phyloP scores from a whole-genome alignment of 441 rosid genomes.

The Theobroma grandiflorum region DNA sequence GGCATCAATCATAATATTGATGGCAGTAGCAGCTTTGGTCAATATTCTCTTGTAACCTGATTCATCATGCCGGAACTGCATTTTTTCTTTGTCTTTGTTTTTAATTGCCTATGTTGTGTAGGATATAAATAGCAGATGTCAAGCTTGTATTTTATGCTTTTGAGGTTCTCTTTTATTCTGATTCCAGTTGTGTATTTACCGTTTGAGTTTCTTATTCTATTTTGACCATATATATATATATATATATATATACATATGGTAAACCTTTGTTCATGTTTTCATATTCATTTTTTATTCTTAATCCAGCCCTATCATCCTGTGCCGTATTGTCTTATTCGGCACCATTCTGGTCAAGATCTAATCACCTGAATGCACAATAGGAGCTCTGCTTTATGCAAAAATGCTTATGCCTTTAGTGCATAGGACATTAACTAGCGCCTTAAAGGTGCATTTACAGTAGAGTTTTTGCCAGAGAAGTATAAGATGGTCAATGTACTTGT shows the following conservation, averaged over 20 bases:
- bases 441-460: slow-evolving; percentile 26
- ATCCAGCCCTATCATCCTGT: slow-evolving; percentile 18
- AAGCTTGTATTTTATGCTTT: slow-evolving; percentile 16
- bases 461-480: slow-evolving; percentile 18
- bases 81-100: slow-evolving; percentile 11
- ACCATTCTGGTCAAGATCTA: background rate
- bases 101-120: background rate
- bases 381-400: background rate
- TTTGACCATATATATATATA: background rate
- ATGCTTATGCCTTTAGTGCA: background rate
- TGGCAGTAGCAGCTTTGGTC: background rate
- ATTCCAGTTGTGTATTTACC: background rate
- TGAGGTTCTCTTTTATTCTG: slow-evolving; percentile 18
- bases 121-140: background rate
- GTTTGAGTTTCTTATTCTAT: slow-evolving; percentile 13
- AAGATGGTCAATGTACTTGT: slow-evolving; percentile 7
- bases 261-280: slow-evolving; percentile 1
- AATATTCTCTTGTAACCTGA: background rate
- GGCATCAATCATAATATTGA: background rate
- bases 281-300: slow-evolving; percentile 16
- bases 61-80: background rate
- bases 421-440: slow-evolving; percentile 19
- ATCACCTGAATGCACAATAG: slow-evolving; percentile 4
- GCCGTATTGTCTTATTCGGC: slow-evolving; percentile 26
- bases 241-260: slow-evolving; percentile 4